Conservation (phyloP, 2,329 filamentous ascomycete species). For the Bisporella sp. region DNA sequence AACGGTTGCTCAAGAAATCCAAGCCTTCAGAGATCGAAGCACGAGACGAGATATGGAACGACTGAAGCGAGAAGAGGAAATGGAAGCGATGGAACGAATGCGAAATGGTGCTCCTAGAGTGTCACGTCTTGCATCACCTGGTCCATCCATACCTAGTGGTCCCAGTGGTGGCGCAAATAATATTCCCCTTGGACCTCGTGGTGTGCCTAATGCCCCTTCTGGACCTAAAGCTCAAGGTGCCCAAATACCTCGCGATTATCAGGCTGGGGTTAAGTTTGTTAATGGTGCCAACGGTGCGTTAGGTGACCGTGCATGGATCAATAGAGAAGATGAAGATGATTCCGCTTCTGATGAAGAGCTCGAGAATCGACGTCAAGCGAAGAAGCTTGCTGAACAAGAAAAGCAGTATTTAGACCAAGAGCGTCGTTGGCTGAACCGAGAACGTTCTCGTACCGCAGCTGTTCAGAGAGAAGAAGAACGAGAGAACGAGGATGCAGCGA, state of each 20-base stretch:
- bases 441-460: constrained; percentile 75
- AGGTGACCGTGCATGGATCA: constrained; percentile 39
- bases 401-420: constrained; percentile 80
- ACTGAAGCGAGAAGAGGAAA: constrained; percentile 80
- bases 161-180: constrained; percentile 61
- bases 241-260: constrained; percentile 64
- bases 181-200: constrained; percentile 68
- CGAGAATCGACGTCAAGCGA: constrained; percentile 62
- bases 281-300: constrained; percentile 59
- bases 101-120: constrained; percentile 59
- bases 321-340: constrained; percentile 76
- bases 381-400: constrained; percentile 68
- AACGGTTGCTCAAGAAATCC: constrained; percentile 88
- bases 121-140: constrained; percentile 66
- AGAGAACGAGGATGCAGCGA: constrained; percentile 67
- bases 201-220: constrained; percentile 68
- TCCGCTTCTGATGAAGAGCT: constrained; percentile 84
- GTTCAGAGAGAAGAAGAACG: constrained; percentile 78
- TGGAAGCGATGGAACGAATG: constrained; percentile 77
- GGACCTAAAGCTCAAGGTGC: constrained; percentile 56
- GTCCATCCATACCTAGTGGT: constrained; percentile 44
- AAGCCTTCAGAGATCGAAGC: constrained; percentile 87
- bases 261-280: constrained; percentile 74
- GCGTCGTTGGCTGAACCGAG: constrained; percentile 83
- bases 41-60: constrained; percentile 84